These are phyloP conservation scores for Cryptococcus sp. DNA, from an alignment of 1,284 basidiomycete genomes.

Conservation along the genomic window DNA sequence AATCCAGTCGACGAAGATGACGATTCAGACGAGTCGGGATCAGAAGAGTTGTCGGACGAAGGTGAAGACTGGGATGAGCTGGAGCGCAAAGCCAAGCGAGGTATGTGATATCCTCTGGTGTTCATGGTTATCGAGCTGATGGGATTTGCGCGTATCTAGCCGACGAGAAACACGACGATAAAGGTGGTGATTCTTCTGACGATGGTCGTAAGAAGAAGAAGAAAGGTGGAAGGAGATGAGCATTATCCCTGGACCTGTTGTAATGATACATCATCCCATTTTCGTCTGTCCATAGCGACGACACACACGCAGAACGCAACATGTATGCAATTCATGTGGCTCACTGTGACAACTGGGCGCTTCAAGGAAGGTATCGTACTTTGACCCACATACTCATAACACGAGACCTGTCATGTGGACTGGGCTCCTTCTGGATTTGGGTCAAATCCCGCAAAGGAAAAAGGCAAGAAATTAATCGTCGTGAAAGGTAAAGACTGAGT, in stretches of 20 bases:
- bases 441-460: too few relatives aligned
- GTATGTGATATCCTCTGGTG: conserved; percentile 54
- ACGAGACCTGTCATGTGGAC: too few relatives aligned
- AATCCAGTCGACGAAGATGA: conserved; percentile 63
- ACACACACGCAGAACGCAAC: too few relatives aligned
- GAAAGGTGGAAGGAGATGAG: conserved; percentile 24
- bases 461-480: too few relatives aligned
- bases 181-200: conserved; percentile 36
- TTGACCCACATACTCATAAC: too few relatives aligned
- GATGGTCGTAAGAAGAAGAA: conserved; percentile 44
- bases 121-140: background rate
- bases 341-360: too few relatives aligned
- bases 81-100: conserved; percentile 83
- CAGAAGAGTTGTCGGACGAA: conserved; percentile 45
- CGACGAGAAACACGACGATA: conserved; percentile 37
- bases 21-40: conserved; percentile 61
- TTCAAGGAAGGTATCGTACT: too few relatives aligned
- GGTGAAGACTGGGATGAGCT: conserved; percentile 95
- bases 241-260: background rate
- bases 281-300: too few relatives aligned
- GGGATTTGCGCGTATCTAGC: conserved; percentile 10
- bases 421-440: too few relatives aligned
- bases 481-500: too few relatives aligned
- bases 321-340: too few relatives aligned
- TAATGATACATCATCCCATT: too few relatives aligned